A percentile compares a stretch with the other conserved stretches of the same genome.
phyloP scores from a whole-genome alignment of 306 rosid species.

The Urtica urens region DNA sequence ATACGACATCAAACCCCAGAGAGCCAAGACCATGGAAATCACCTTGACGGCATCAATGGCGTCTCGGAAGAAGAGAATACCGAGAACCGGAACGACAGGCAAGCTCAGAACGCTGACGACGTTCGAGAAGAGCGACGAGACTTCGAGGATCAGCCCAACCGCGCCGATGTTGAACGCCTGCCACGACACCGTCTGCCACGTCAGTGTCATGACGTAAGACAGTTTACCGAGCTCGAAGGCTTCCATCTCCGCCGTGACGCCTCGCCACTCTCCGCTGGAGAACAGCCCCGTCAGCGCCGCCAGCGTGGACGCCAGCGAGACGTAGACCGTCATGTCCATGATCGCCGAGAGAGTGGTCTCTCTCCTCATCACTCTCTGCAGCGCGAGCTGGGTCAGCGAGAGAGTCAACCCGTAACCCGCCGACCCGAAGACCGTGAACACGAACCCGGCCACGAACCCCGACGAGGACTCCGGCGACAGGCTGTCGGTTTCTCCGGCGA shows the following conservation, averaged over 20 bases:
- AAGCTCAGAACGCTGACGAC: conserved; percentile 28
- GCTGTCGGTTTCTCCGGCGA: no score
- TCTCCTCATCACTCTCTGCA: conserved; percentile 22
- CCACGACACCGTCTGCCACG: conserved; percentile 29
- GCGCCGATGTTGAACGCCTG: conserved; percentile 20
- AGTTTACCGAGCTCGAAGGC: conserved; percentile 22
- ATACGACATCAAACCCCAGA: conserved; percentile 42
- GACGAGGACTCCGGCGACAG: background rate
- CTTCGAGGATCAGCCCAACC: conserved; percentile 34
- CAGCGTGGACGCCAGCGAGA: conserved; percentile 23
- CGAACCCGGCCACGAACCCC: conserved; percentile 20
- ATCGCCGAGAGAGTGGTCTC: conserved; percentile 16
- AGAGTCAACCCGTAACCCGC: conserved; percentile 32
- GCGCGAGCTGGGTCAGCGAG: conserved; percentile 25
- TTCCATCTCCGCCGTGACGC: conserved; percentile 22
- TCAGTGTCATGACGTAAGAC: conserved; percentile 23
- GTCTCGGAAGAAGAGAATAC: conserved; percentile 31
- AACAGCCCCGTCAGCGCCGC: conserved; percentile 30
- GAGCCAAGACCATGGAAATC: conserved; percentile 27
- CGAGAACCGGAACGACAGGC: conserved; percentile 39
- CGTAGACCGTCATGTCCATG: conserved; percentile 29
- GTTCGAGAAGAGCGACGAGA: conserved; percentile 44
- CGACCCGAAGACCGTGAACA: conserved; percentile 36
- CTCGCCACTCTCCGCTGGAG: conserved; percentile 30
- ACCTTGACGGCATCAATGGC: conserved; percentile 31